These are phyloP conservation scores for Chytridium lagenaria DNA, from an alignment of 371 early-diverging fungal species.

Conservation along the genomic window DNA sequence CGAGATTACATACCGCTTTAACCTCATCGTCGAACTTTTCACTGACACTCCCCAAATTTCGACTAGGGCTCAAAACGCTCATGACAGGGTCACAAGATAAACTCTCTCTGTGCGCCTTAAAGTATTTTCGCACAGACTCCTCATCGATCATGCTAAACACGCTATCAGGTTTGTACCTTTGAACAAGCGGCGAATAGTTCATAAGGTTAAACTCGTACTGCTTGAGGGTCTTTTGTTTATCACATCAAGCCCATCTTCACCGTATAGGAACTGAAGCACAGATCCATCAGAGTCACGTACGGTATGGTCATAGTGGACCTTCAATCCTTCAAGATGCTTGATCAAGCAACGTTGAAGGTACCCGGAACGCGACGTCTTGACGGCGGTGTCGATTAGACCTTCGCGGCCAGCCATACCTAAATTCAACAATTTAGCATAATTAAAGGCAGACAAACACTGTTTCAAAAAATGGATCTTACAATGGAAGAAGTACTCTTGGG, in stretches of 20 bases:
- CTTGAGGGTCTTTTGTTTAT: constrained; percentile 89
- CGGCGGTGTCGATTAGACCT: constrained; percentile 99
- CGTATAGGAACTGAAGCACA: constrained; percentile 98
- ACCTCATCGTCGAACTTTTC: constrained; percentile 80
- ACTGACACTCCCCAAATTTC: constrained; percentile 88
- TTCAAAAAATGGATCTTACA: constrained; percentile 32
- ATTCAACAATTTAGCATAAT: no score
- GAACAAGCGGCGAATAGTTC: constrained; percentile 83
- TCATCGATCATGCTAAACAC: constrained; percentile 73
- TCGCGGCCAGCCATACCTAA: constrained; percentile 99
- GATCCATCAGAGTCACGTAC: constrained; percentile 96
- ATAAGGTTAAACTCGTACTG: constrained; percentile 93
- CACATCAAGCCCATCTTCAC: constrained; percentile 99
- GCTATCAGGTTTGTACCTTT: constrained; percentile 79
- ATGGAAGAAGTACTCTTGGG: constrained; percentile 83
- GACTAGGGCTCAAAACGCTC: constrained; percentile 80
- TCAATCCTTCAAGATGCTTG: constrained; percentile 98
- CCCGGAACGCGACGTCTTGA: constrained; percentile 99
- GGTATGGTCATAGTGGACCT: constrained; percentile 96
- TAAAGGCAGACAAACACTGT: no score
- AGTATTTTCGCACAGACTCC: constrained; percentile 76
- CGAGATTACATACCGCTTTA: constrained; percentile 40
- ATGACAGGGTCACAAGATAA: constrained; percentile 75
- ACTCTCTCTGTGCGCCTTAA: constrained; percentile 63
- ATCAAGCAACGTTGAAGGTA: constrained; percentile 99